Base-by-base conservation (phyloP, 768 basidiomycete genomes). In the Tylopilus sp. region DNA sequence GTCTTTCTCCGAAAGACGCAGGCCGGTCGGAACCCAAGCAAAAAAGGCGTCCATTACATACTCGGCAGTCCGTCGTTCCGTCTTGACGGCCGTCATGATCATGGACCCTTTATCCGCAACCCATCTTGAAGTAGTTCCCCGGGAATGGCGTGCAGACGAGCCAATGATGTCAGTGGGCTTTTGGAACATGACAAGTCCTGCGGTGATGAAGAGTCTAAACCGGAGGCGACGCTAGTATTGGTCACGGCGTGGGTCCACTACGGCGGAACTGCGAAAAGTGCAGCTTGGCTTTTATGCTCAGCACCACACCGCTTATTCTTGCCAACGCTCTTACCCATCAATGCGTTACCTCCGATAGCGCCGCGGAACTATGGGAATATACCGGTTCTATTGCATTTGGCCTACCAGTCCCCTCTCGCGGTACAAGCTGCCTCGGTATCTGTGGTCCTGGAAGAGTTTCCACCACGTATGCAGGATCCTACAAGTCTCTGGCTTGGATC, bases 371-470 rank as follows among this genome's bases (percentile, higher is more conserved):
- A 26, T 50, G 51, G 28, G 51, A 55, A 31, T 20, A 38, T 17
- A 17, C 39, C 48, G 51, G 46, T 21, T 52, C 47, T 49, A 58
- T 55, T 23, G 12, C 43, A n/a, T 45, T 35, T 35, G 10, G 20
- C 39, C 8, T 18, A 28, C 10, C 9, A 2, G n/a, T 33, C 36
- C 10, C n/a, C 18, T 46, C 44, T 33, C 22, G 11, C 36, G 43
- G 31, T 42, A 18, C 38, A 17, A 13, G 33, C 36, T 5, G 5
- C 35, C n/a, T 20, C 17, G 18, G 50, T 38, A 17, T 11, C 31
- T 25, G 25, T 6, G 18, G 11, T 30, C 39, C 30, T 33, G 18
- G 38, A 31, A 31, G 11, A 9, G 25, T 40, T 23, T 11, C 21
- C 20, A 31, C 23, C n/a, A n/a, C n/a, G n/a, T n/a, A n/a, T n/a